These are phyloP conservation scores for Lagenidium giganteum DNA, from an alignment of 352 stramenopile genomes.

Conservation along the genomic window DNA sequence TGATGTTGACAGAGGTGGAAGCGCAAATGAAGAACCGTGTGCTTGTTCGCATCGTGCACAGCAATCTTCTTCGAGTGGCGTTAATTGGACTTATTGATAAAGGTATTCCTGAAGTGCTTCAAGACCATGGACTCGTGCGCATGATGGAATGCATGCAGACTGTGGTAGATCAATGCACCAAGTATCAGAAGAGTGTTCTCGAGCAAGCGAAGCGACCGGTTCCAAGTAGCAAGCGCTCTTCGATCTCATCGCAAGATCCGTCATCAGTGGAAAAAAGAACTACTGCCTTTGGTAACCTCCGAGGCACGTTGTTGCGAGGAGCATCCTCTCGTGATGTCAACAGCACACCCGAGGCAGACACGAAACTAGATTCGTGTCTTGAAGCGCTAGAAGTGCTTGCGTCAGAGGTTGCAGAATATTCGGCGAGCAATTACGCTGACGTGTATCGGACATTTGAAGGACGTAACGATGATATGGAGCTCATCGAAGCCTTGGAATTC, in stretches of 20 bases:
- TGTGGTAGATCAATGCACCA: no score
- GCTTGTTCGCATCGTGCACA: conserved; percentile 17
- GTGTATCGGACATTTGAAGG: conserved; percentile 19
- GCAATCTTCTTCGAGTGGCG: conserved; percentile 17
- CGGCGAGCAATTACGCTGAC: conserved; percentile 4
- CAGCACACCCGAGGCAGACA: no score
- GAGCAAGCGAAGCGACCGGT: no score
- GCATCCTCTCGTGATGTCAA: no score
- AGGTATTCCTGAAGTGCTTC: conserved; percentile 18
- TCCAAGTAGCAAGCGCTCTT: no score
- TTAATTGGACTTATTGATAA: conserved; percentile 26
- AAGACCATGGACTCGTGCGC: conserved; percentile 18
- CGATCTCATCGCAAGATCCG: no score
- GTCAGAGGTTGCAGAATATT: conserved; percentile 9
- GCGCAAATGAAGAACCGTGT: conserved; percentile 19
- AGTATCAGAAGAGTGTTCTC: no score
- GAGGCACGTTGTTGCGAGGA: no score
- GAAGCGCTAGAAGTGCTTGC: conserved; percentile 4
- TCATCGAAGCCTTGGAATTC: conserved; percentile 21
- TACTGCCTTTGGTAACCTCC: no score
- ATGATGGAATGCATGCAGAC: no score
- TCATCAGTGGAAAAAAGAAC: no score
- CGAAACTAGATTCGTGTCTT: no score
- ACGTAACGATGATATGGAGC: conserved; percentile 17
- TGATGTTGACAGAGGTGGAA: conserved; percentile 13